phyloP scores from a whole-genome alignment of 805 yeast species.

The Cyberlindnera mycetangii region DNA sequence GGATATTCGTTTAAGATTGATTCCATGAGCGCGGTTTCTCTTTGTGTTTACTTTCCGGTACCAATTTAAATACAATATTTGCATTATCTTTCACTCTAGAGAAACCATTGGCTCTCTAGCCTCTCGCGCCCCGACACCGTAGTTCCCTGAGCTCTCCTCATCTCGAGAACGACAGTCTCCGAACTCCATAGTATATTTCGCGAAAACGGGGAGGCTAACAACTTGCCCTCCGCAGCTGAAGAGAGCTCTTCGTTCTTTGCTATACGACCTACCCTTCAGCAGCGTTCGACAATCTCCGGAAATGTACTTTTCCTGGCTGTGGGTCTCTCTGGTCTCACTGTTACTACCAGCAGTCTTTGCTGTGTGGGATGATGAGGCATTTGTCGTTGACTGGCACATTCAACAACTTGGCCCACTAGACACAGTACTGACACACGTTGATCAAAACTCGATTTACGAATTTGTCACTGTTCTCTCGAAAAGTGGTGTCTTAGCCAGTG shows the following conservation, averaged over 20 bases:
- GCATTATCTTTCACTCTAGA: too few species aligned
- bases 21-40: conserved; percentile 18
- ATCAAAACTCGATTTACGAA: conserved; percentile 7
- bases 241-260: too few species aligned
- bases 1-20: conserved; percentile 22
- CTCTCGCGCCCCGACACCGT: too few species aligned
- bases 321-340: not conserved
- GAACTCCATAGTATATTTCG: too few species aligned
- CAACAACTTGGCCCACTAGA: conserved; percentile 41
- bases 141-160: too few species aligned
- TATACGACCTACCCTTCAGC: too few species aligned
- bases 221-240: too few species aligned
- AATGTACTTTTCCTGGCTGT: conserved; percentile 2
- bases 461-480: conserved; percentile 29
- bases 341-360: conserved; percentile 22
- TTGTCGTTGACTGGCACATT: conserved; percentile 52
- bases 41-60: too few species aligned
- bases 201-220: too few species aligned
- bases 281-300: not conserved
- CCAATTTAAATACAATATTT: too few species aligned
- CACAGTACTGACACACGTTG: conserved; percentile 15
- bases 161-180: too few species aligned
- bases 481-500: conserved; percentile 31
- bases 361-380: conserved; percentile 50
- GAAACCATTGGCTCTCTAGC: too few species aligned